Base-by-base conservation (phyloP, 176 grass and related monocot genomes). In the Carex parvula region DNA sequence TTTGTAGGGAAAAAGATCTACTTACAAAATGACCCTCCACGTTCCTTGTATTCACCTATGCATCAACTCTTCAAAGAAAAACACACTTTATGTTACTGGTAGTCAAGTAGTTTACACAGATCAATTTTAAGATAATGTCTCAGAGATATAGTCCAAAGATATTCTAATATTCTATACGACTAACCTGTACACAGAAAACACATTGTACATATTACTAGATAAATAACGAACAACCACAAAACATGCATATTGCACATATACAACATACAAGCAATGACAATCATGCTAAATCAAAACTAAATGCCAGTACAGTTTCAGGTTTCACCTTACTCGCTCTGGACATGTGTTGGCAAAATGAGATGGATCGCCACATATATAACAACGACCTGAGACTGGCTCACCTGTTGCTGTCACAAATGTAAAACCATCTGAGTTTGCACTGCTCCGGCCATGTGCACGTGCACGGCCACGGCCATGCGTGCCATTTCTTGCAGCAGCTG, bases 321-420 rank as follows among this genome's bases (percentile, higher is more conserved):
- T 58, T 89, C 81, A 93, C 83, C 87, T 69, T 75, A 84, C 83
- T n/a, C 89, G 83, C 80, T 92, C 90, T 0, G 93, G 93, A 87
- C 96, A 99, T 21, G 66, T 85, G 60, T 92, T 99, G 53, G 91
- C 96, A 58, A 93, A 99, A 87, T 99, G 93, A 16, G 93, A 88
- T 74, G 93, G 93, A 58, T 99, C 91, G 20, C 96, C 93, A 61
- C 96, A 99, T 58, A 65, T 61, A 82, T 90, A 98, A 79, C 96
- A 95, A 87, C 83, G 65, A 63, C 89, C 85, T 30, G 81, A 68
- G 61, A 90, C 86, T 17, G 88, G 81, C 42, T 98, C 93, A 41
- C 93, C 96, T 12, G 89, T 95, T 39, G 93, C 96, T 10, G 96
- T 93, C 32, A 99, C 89, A 83, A 99, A 95, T 84, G 86, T 89